Conservation (phyloP, 768 basidiomycete genomes). For the Panus rudis region DNA sequence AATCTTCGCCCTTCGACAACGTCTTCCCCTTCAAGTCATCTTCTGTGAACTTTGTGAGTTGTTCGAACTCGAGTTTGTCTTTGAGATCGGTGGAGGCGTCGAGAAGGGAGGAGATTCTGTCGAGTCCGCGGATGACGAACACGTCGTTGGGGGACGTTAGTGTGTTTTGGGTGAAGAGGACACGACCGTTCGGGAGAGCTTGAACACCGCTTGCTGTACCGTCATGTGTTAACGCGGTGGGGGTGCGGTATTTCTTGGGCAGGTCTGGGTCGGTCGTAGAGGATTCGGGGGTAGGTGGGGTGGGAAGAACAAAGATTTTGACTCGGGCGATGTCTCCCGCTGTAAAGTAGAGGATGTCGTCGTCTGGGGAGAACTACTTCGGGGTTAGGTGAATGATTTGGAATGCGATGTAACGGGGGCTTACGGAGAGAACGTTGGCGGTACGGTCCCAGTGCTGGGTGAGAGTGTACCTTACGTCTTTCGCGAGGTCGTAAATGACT, state of each 20-base stretch:
- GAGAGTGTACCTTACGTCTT: conserved; percentile 61
- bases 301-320: conserved; percentile 65
- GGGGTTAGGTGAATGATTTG: not conserved
- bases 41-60: conserved; percentile 61
- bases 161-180: conserved; percentile 70
- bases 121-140: conserved; percentile 51
- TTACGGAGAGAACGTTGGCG: conserved; percentile 51
- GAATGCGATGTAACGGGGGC: conserved; percentile 14
- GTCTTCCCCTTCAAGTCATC: conserved; percentile 48
- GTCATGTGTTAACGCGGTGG: conserved; percentile 50
- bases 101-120: conserved; percentile 35
- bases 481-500: conserved; percentile 68
- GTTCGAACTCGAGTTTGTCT: conserved; percentile 31
- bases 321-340: conserved; percentile 73
- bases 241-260: conserved; percentile 38
- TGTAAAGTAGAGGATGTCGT: conserved; percentile 60
- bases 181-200: conserved; percentile 47
- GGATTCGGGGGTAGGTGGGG: conserved; percentile 53
- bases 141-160: conserved; percentile 77
- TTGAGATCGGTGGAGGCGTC: conserved; percentile 18
- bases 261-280: conserved; percentile 48
- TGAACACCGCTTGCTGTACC: conserved; percentile 59
- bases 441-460: conserved; percentile 86
- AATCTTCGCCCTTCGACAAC: conserved; percentile 64
- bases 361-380: conserved; percentile 81